phyloP scores from a whole-genome alignment of 805 yeast genomes.

The Starmerella riodocensis region DNA sequence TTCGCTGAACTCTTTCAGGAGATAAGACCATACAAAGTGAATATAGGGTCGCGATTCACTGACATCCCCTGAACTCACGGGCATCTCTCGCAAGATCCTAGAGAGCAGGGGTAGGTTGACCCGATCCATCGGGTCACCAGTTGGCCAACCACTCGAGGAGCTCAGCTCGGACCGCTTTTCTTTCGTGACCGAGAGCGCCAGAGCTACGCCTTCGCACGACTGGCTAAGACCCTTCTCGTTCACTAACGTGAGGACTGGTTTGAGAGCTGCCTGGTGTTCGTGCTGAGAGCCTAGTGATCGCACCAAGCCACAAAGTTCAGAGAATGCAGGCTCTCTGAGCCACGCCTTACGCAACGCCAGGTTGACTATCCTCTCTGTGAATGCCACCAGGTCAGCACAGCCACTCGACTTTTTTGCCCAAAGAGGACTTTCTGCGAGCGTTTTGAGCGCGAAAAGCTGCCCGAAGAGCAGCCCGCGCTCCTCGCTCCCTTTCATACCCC shows the following conservation, averaged over 20 bases:
- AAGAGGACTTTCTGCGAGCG: constrained; percentile 45
- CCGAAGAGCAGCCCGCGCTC: constrained; percentile 74
- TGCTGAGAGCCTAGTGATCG: constrained; percentile 3
- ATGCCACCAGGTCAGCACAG: constrained; percentile 29
- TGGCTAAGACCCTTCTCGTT: constrained; percentile 44
- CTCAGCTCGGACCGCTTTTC: constrained; percentile 13
- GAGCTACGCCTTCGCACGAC: constrained; percentile 69
- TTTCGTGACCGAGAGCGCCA: constrained; percentile 44
- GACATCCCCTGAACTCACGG: constrained; percentile 24
- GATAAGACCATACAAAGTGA: constrained; percentile 27
- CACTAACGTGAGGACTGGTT: constrained; percentile 31
- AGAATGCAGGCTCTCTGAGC: constrained; percentile 73
- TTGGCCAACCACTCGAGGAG: constrained; percentile 41
- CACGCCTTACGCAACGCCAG: constrained; percentile 59
- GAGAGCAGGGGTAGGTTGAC: constrained; percentile 52
- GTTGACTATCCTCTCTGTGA: constrained; percentile 39
- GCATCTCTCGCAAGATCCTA: constrained; percentile 40
- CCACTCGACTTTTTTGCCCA: constrained; percentile 14
- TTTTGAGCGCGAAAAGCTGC: constrained; percentile 68
- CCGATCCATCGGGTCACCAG: constrained; percentile 57
- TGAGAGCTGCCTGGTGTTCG: constrained; percentile 12
- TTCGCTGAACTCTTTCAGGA: constrained; percentile 33
- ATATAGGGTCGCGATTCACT: constrained; percentile 23
- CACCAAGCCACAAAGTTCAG: constrained; percentile 50
- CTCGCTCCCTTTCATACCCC: constrained; percentile 59